Evolutionary conservation across 2,329 filamentous ascomycete species (phyloP).

Genomic region (Colletotrichum chrysophilum): DNA sequence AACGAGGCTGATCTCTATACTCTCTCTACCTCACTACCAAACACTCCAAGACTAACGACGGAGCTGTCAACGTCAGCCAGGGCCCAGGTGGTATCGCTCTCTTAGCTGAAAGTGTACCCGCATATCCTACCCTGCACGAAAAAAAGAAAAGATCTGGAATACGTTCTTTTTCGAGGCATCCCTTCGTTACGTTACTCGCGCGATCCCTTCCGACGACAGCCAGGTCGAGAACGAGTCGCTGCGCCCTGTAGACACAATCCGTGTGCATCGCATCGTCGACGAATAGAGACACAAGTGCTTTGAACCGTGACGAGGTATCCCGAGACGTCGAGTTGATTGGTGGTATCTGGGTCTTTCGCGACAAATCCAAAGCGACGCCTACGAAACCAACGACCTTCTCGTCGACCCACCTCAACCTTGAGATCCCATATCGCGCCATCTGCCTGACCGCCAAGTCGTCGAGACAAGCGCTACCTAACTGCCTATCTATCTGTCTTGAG

Average conservation of each 20-base stretch:
- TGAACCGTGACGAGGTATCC: slow-evolving; percentile 21
- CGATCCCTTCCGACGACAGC: slow-evolving; percentile 21
- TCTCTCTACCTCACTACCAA: background rate
- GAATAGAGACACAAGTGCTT: slow-evolving; percentile 23
- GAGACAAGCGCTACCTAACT: background rate
- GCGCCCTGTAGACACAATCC: slow-evolving; percentile 23
- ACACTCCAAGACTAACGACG: slow-evolving; percentile 1
- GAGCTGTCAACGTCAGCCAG: slow-evolving; percentile 2
- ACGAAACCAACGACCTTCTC: slow-evolving; percentile 11
- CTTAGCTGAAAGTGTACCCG: slow-evolving; percentile 15
- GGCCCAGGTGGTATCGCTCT: slow-evolving; percentile 8
- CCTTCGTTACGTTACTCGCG: slow-evolving; percentile 18
- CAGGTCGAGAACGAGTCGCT: slow-evolving; percentile 23
- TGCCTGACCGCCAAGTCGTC: background rate
- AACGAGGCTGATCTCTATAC: background rate
- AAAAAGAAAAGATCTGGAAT: slow-evolving; percentile 48
- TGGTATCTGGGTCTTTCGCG: slow-evolving; percentile 21
- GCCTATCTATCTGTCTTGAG: slow-evolving; percentile 27
- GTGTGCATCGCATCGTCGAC: slow-evolving; percentile 15
- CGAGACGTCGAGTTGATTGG: slow-evolving; percentile 20
- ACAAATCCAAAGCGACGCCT: slow-evolving; percentile 12
- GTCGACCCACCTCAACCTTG: slow-evolving; percentile 14
- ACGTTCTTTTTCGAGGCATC: slow-evolving; percentile 39
- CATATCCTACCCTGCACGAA: slow-evolving; percentile 17
- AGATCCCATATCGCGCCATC: background rate